Conservation (phyloP, 202 grass and related monocot genomes). For the Eragrostis tef region DNA sequence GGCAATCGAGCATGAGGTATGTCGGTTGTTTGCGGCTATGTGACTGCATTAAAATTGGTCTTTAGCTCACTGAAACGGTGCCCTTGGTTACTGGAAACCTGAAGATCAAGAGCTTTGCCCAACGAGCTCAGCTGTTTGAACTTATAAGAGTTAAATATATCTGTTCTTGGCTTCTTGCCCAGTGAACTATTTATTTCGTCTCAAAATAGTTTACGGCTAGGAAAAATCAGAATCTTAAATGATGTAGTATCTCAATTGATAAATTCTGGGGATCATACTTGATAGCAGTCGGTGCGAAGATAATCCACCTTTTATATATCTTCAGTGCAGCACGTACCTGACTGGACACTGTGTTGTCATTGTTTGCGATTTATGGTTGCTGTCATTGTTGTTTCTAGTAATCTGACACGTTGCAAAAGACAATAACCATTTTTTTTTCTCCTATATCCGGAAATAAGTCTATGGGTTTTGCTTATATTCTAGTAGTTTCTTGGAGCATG, state of each 20-base stretch:
- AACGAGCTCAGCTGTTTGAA: no score
- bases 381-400: constrained; percentile 4
- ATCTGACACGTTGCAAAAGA: background rate
- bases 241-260: constrained; percentile 8
- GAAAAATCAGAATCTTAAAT: background rate
- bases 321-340: background rate
- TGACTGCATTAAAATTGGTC: constrained; percentile 30
- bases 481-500: constrained; percentile 9
- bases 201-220: background rate
- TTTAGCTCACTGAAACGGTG: background rate
- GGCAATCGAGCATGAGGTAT: constrained; percentile 87
- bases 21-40: background rate
- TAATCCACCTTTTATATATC: background rate
- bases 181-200: background rate
- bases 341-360: background rate
- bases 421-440: constrained; percentile 2
- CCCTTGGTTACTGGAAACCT: constrained; percentile 20
- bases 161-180: background rate
- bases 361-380: background rate
- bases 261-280: background rate
- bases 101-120: no score
- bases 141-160: no score
- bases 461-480: background rate
- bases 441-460: background rate
- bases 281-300: background rate